Evolutionary conservation across 2,329 filamentous ascomycete species (phyloP).

Genomic region (Lomentospora prolificans): DNA sequence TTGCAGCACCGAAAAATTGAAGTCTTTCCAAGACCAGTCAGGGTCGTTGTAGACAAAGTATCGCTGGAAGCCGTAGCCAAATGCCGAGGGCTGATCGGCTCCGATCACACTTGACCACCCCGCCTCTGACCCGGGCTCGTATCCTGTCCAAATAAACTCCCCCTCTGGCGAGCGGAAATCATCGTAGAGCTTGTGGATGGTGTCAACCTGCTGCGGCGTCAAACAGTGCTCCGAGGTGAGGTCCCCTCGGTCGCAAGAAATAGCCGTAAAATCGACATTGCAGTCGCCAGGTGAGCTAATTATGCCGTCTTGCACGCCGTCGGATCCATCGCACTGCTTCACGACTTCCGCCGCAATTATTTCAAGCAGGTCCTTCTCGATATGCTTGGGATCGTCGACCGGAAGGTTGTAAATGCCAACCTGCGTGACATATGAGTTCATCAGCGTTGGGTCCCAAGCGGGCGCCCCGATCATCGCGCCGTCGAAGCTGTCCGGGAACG

Average conservation of each 20-base stretch:
- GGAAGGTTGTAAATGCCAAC: conserved; percentile 22
- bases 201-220: conserved; percentile 26
- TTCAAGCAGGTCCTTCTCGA: conserved; percentile 28
- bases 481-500: conserved; percentile 47
- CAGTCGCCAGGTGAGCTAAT: conserved; percentile 34
- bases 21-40: conserved; percentile 19
- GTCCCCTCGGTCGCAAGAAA: conserved; percentile 27
- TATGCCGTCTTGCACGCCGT: conserved; percentile 37
- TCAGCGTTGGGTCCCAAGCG: conserved; percentile 14
- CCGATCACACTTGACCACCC: conserved; percentile 8
- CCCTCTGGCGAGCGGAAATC: conserved; percentile 16
- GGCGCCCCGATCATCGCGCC: conserved; percentile 40
- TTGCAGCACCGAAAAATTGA: conserved; percentile 11
- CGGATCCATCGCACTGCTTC: conserved; percentile 35
- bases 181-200: conserved; percentile 19
- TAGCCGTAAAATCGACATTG: conserved; percentile 24
- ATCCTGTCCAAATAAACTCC: conserved; percentile 21
- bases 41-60: conserved; percentile 20
- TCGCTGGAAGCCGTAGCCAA: conserved; percentile 16
- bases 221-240: conserved; percentile 23
- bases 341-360: conserved; percentile 29
- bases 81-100: background rate
- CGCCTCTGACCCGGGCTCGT: conserved; percentile 33
- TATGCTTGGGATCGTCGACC: background rate
- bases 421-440: conserved; percentile 21